A percentile compares a stretch with the other conserved stretches of the same genome.
These are phyloP conservation scores for Umbelopsis isabellina DNA, from an alignment of 192 early-diverging fungal genomes.

Conservation along the genomic window DNA sequence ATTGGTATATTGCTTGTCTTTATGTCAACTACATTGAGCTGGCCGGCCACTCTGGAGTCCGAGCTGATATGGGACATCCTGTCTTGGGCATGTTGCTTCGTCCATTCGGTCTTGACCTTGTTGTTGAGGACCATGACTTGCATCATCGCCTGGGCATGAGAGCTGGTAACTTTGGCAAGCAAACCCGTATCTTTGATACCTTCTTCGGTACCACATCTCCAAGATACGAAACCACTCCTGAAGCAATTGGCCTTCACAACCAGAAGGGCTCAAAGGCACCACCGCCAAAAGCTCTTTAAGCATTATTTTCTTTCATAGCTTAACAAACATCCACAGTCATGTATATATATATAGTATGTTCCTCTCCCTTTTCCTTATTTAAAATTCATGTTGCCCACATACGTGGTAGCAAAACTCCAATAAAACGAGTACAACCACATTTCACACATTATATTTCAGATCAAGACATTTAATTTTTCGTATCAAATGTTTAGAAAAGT, in stretches of 20 bases:
- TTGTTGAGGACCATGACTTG: conserved; percentile 20
- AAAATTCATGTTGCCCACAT: too few species aligned
- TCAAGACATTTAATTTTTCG: too few species aligned
- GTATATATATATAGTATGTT: too few species aligned
- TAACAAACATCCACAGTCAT: too few species aligned
- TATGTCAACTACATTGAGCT: conserved; percentile 20
- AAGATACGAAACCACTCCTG: conserved; percentile 11
- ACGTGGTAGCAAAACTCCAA: too few species aligned
- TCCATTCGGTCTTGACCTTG: conserved; percentile 18
- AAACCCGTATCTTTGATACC: conserved; percentile 22
- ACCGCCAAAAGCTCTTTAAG: too few species aligned
- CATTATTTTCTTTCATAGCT: too few species aligned
- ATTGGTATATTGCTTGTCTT: conserved; percentile 13
- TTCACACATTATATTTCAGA: too few species aligned
- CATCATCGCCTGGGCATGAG: conserved; percentile 18
- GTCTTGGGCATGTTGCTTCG: background rate
- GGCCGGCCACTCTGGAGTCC: conserved; percentile 23
- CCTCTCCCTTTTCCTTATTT: too few species aligned
- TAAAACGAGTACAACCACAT: too few species aligned
- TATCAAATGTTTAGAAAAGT: too few species aligned
- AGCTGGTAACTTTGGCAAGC: conserved; percentile 24
- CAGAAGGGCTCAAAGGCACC: background rate
- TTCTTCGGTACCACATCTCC: background rate
- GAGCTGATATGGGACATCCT: conserved; percentile 4
- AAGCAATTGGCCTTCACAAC: conserved; percentile 5